Conservation (phyloP, 371 early-diverging fungal genomes). For the Rhizopus delemar region DNA sequence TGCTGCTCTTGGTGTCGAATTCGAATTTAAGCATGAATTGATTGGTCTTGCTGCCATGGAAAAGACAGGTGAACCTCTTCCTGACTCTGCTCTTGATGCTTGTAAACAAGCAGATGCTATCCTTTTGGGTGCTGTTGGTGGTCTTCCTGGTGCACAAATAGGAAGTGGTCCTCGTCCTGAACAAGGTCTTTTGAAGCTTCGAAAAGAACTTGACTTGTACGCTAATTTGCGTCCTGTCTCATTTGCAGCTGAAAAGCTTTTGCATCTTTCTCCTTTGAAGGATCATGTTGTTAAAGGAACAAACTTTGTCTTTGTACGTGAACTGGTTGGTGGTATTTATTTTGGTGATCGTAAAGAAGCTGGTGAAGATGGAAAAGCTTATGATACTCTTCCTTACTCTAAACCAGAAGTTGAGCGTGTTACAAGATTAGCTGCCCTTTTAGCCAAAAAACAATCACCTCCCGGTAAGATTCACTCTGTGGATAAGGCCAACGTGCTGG, state of each 20-base stretch:
- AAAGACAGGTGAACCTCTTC: conserved; percentile 83
- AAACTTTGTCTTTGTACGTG: conserved; percentile 90
- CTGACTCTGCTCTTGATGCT: conserved; percentile 75
- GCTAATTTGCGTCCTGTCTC: conserved; percentile 95
- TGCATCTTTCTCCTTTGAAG: conserved; percentile 85
- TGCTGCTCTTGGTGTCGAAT: conserved; percentile 53
- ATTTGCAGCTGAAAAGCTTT: conserved; percentile 86
- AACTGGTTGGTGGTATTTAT: conserved; percentile 96
- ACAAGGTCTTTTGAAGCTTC: conserved; percentile 88
- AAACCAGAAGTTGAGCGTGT: conserved; percentile 89
- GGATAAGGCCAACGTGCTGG: conserved; percentile 98
- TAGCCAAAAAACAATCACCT: conserved; percentile 78
- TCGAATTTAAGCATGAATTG: conserved; percentile 77
- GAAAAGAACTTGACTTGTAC: conserved; percentile 89
- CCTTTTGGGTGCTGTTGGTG: conserved; percentile 96
- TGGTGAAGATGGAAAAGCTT: conserved; percentile 79
- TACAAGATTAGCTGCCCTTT: conserved; percentile 86
- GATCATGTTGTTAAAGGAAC: conserved; percentile 86
- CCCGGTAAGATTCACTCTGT: conserved; percentile 88
- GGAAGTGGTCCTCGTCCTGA: conserved; percentile 91
- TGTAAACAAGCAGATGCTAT: conserved; percentile 86
- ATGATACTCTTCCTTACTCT: conserved; percentile 91
- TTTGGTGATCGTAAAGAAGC: conserved; percentile 93
- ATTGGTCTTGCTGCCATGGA: conserved; percentile 95
- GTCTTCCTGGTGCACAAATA: conserved; percentile 82